Evolutionary conservation across 1,139 yeast genomes (phyloP), one percentile per base, ranked within the genome.

Genomic region (Casaregolazyma lundiana): DNA sequence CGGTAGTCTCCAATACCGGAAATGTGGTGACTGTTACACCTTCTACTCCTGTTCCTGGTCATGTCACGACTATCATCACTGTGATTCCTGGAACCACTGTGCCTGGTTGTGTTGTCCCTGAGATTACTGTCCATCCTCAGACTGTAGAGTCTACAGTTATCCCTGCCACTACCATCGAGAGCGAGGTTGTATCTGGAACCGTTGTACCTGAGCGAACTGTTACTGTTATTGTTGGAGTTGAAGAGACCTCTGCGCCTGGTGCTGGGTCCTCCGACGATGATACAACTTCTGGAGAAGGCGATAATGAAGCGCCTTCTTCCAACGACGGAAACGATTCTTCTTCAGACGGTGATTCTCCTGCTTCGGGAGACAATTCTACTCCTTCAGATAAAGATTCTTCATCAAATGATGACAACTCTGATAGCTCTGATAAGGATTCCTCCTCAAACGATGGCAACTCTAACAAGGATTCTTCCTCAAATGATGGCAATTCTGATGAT

Each of bases 41-140:
- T 18, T 8, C 41, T 15, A 36, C 36, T 22, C 41, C 41, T 18
- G n/a, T 20, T 16, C 36, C 20, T 26, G 19, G 19, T n/a, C 29
- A 40, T 17, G 24, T 26, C 13, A 26, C 26, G n/a, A 42, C 45
- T 26, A 13, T 42, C 15, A 24, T 24, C 22, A 36, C 45, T 16
- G 41, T 38, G 7, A 40, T 35, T 29, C 46, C 44, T 39, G 53
- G 46, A 15, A 42, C 48, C 2, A 49, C 43, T 13, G 30, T 36
- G 17, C 47, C 44, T 13, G 49, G 53, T n/a, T 18, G 24, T 18
- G 24, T 38, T 6, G 48, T 55, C 15, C 52, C 57, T 24, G 54
- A 51, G 2, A 38, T 53, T 9, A 49, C 56, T 2, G 46, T 51
- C 13, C 52, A 56, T 5, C 60, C 55, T n/a, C 47, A 53, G 4